Evolutionary conservation across 495 filamentous ascomycete genomes (phyloP).

Genomic region (Xylaria intraflava): DNA sequence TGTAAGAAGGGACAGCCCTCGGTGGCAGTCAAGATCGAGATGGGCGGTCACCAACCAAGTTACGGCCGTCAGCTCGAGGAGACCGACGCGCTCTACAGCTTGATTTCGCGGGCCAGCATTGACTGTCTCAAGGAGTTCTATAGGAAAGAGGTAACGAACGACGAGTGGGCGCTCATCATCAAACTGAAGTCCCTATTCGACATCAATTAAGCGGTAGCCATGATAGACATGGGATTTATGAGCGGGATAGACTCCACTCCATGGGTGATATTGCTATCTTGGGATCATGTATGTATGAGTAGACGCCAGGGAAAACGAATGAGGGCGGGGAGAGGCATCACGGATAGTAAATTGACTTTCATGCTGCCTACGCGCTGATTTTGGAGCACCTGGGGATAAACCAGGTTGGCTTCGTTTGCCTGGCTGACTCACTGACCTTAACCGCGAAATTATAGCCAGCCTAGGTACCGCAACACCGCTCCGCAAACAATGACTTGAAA

Average conservation of each 20-base stretch:
- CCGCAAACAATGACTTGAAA: too few relatives aligned
- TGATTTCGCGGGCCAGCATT: constrained; percentile 81
- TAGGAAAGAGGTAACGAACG: constrained; percentile 78
- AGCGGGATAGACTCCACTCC: background rate
- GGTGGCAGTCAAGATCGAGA: constrained; percentile 95
- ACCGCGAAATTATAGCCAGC: too few relatives aligned
- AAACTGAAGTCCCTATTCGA: constrained; percentile 94
- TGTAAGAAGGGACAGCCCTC: constrained; percentile 96
- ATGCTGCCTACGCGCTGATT: too few relatives aligned
- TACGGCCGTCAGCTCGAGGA: constrained; percentile 97
- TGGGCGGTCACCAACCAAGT: constrained; percentile 82
- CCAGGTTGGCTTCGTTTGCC: too few relatives aligned
- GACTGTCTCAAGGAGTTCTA: constrained; percentile 97
- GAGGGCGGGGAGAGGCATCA: background rate
- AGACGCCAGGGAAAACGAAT: background rate
- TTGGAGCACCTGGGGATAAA: too few relatives aligned
- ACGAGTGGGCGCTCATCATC: constrained; percentile 88
- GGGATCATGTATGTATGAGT: background rate
- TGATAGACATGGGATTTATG: background rate
- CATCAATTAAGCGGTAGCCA: constrained; percentile 50
- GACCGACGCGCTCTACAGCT: constrained; percentile 78
- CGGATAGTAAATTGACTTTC: too few relatives aligned
- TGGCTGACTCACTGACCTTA: too few relatives aligned
- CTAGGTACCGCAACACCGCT: too few relatives aligned
- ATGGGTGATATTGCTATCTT: background rate